Evolutionary conservation across 2,329 filamentous ascomycete genomes (phyloP), one percentile per base, ranked within the genome.

Genomic region (Pochonia chlamydosporia): DNA sequence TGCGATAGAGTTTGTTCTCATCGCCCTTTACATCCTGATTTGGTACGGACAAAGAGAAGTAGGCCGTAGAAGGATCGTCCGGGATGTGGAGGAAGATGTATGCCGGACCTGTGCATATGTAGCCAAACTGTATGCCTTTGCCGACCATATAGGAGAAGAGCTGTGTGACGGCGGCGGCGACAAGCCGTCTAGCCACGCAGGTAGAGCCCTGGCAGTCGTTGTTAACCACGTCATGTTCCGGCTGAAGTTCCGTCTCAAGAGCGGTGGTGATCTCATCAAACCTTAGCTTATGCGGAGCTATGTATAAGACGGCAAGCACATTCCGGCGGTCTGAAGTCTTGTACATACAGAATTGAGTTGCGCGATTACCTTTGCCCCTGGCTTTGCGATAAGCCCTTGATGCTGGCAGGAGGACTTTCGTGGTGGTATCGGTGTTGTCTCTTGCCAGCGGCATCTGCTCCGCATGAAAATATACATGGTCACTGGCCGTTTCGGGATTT

Each of bases 61-160:
- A 64, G 48, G 67, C 61, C 1, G 40, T 54, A n/a, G 61, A 43
- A 10, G 63, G 63, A 49, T 68, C 53, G 31, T 54, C 45, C 1
- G 60, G 56, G 41, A 68, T 68, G 40, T 62, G 45, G 1, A 69
- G 60, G 48, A 66, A 69, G 48, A 68, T 46, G 24, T 62, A 64
- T 5, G 53, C 53, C 55, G 66, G 44, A 26, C 62, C 60, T 3
- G 62, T 67, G 39, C 53, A 64, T 4, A 69, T 46, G 43, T 69
- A 69, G 3, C 66, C 61, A 41, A 65, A 66, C 42, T 55, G 55
- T 14, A 65, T 61, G 30, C 60, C 54, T 41, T 64, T 67, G 28
- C 58, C 55, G 3, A 69, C 51, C 57, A 69, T 69, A 40, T 67
- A 67, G 6, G 63, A 68, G 53, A 69, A 71, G 6, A 71, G 59